Evolutionary conservation across 1,284 basidiomycete species (phyloP), one percentile per base, ranked within the genome.

Genomic region (Heterobasidion irregulare): DNA sequence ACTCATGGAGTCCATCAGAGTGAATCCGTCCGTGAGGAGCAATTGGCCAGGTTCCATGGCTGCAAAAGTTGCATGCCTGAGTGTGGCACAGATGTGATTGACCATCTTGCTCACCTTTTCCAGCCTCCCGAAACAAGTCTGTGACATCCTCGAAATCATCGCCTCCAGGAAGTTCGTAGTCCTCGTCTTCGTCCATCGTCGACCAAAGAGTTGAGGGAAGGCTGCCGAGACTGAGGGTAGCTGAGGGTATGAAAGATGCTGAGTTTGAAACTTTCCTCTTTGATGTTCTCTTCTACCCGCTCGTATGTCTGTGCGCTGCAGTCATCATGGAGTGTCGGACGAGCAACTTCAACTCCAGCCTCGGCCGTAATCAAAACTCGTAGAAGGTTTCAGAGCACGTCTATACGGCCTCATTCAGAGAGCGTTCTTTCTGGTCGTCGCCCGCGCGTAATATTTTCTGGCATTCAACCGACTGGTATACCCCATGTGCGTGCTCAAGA

Each of bases 1-100:
- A 59, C 89, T 89, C 93, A 96, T 95, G 12, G 91, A 85, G 58
- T 96, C 93, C 59, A 87, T 76, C 50, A 94, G 72, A 13, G 82
- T 80, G 61, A 92, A 87, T 36, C 80, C 80, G 1, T 83, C 77
- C 57, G 83, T 82, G 47, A 91, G 77, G n/a, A 93, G 60, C 58
- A 92, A 74, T 52, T 77, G 75, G 10, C 83, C 84, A 1, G 77
- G 71, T 38, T 76, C 73, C 77, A 94, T 82, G 49, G 81, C 91
- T 92, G 16, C 33, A 18, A 13, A 50, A 34, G 58, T 52, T 52
- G 26, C 26, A 26, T 19, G 52, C 41, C 43, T n/a, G n/a, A n/a
- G 10, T 12, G 12, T 41, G 38, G 38, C 38, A 10, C 10, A 12
- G n/a, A 41, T 5, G 10, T 7, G 10, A 41, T 41, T n/a, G n/a